Base-by-base conservation (phyloP, 129 eudicot species). In the Flaveria linearis region DNA sequence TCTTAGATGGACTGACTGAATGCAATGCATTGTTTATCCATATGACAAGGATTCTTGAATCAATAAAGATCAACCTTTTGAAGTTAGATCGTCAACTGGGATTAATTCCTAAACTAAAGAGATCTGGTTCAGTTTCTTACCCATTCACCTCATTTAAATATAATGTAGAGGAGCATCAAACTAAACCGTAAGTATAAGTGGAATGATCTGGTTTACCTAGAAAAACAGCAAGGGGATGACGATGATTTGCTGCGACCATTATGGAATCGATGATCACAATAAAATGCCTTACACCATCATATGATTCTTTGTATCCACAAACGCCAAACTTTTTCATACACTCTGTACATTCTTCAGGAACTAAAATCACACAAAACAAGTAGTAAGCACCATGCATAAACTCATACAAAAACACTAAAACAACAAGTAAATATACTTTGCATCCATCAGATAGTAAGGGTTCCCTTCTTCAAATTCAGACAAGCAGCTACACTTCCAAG, bases 401-500 rank as follows among this genome's bases (percentile, higher is more conserved):
- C 5, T 20, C 39, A 28, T 46, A 64, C 50, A 17, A 49, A 17
- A 66, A 30, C 4, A 50, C 17, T 2, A 17, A 69, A 80, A 43
- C 36, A 25, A 62, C 36, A 25, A 62, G 47, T 26, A 43, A 69
- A 33, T 25, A 14, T 71, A 80, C 84, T 55, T 80, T 72, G 53
- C 80, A 68, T 74, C 80, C 79, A 56, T 30, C 56, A 66, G 78
- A 42, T 41, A 81, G 41, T 80, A 81, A 47, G 84, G 80, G 67
- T 81, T 81, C 33, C 84, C 84, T 81, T 55, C 80, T 58, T 81
- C 76, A 2, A 45, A 69, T 18, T 76, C 73, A 14, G 55, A 36
- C 66, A 4, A 15, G 17, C 83, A 79, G 56, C 46, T 39, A 79
- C 83, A 79, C 30, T 56, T 66, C 49, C 11, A 25, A 23, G 78